Base-by-base conservation (phyloP, 1,284 basidiomycete genomes). In the Cutaneotrichosporon cyanovorans region DNA sequence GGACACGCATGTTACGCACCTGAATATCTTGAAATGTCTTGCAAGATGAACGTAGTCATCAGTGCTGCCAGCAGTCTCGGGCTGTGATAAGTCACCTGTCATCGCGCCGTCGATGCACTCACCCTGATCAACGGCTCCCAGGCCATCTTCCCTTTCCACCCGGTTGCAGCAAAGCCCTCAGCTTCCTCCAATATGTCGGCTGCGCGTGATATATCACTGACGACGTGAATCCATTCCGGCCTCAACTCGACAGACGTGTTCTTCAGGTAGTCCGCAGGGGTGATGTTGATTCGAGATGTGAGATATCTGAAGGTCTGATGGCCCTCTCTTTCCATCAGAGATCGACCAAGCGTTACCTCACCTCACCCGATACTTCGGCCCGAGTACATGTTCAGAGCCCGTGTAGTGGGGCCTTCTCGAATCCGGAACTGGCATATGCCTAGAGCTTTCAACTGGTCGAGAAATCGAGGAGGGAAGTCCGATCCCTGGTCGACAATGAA, bases 401-500 rank as follows among this genome's bases (percentile, higher is more conserved):
- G 50, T 1, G 75, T 81, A 1, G 88, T 91, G 8, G 82, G 84
- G 5, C 69, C 62, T 0, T 59, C 61, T 46, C 82, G 74, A 45
- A 81, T 75, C 45, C 91, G 77, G 59, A 83, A 90, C 48, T 81
- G 72, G 81, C 87, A 88, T 35, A 82, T 80, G 0, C 88, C 87
- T 61, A 83, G 88, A 1, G 68, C 62, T 41, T 81, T 71, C 3
- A 95, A 75, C 31, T 74, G 70, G 3, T 69, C 54, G 55, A 82
- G 77, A 37, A 88, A 78, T 15, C 74, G 55, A 1, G 60, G 46
- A 10, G 84, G 82, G 64, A 91, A 92, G 67, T 95, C 90, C 32
- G 70, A 50, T 4, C 91, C 91, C 62, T 76, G 76, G 70, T 96
- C 90, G 37, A 93, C 73, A 50, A 96, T 78, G 82, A 92, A 86